A percentile compares a stretch with the other conserved stretches of the same genome.
These are phyloP conservation scores for Pythium brachiatum DNA, from an alignment of 352 stramenopile species.

Conservation along the genomic window DNA sequence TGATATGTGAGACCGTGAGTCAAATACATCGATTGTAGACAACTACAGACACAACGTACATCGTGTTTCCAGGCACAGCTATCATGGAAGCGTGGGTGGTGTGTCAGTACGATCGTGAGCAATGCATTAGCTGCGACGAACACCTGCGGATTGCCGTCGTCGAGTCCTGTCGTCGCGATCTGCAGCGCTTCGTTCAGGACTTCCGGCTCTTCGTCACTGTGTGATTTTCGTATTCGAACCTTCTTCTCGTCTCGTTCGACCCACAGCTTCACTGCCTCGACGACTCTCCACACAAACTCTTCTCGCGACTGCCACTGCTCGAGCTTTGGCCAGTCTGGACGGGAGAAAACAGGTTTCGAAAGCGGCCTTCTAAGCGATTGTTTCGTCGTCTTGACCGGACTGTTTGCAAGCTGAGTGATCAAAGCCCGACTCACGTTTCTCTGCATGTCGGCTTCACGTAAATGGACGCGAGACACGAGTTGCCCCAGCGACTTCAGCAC, in stretches of 20 bases:
- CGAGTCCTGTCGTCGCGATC: slow-evolving; percentile 11
- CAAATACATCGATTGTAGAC: not conserved
- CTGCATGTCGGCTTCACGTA: slow-evolving; percentile 10
- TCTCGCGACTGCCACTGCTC: slow-evolving; percentile 27
- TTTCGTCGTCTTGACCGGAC: slow-evolving; percentile 3
- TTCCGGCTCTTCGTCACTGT: not conserved
- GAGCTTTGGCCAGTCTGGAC: not conserved
- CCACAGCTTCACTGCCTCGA: slow-evolving; percentile 17
- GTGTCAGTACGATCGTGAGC: slow-evolving; percentile 12
- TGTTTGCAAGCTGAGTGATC: slow-evolving; percentile 10
- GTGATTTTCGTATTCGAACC: not conserved
- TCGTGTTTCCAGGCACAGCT: slow-evolving; percentile 21
- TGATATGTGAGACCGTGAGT: slow-evolving; percentile 6
- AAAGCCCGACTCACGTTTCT: not conserved
- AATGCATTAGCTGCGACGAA: slow-evolving; percentile 30
- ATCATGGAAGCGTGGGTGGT: slow-evolving; percentile 19
- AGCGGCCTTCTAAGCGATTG: not conserved
- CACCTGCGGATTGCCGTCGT: slow-evolving; percentile 25
- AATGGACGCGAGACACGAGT: slow-evolving; percentile 1
- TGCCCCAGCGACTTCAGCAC: not conserved
- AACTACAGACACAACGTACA: slow-evolving; percentile 13
- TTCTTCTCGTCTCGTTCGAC: not conserved
- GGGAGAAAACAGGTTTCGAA: not conserved
- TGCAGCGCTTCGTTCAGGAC: slow-evolving; percentile 21
- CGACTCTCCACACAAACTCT: slow-evolving; percentile 29